These are phyloP conservation scores for Fusarium xylarioides DNA, from an alignment of 2,329 filamentous ascomycete species.

Conservation along the genomic window DNA sequence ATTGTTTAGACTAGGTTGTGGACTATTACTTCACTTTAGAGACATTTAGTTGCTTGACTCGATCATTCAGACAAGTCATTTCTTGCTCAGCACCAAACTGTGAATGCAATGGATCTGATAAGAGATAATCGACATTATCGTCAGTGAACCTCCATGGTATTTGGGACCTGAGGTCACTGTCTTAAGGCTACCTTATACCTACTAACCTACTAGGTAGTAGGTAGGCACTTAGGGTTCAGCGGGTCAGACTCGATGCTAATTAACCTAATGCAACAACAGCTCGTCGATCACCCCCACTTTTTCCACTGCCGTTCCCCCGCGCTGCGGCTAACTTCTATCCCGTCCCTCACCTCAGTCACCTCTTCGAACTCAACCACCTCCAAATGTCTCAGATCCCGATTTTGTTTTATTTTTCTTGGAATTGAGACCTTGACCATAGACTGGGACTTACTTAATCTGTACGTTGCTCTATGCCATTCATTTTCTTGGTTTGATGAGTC, in stretches of 20 bases:
- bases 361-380: conserved; percentile 11
- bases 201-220: too few relatives aligned
- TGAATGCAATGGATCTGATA: not conserved
- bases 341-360: not conserved
- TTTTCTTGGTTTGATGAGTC: not conserved
- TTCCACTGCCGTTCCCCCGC: conserved; percentile 19
- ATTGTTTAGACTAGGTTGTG: not conserved
- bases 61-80: not conserved
- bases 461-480: not conserved
- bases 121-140: not conserved
- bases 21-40: not conserved
- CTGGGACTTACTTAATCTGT: not conserved
- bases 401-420: not conserved
- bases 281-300: conserved; percentile 15
- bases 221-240: not conserved
- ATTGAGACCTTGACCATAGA: not conserved
- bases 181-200: too few relatives aligned
- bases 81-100: not conserved
- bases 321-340: conserved; percentile 8
- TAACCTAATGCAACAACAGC: conserved; percentile 4
- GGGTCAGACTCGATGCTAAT: not conserved
- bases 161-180: not conserved
- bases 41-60: not conserved
- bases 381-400: conserved; percentile 24
- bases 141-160: not conserved